phyloP scores from a whole-genome alignment of 805 yeast species.

The Lipomyces lipofer region DNA sequence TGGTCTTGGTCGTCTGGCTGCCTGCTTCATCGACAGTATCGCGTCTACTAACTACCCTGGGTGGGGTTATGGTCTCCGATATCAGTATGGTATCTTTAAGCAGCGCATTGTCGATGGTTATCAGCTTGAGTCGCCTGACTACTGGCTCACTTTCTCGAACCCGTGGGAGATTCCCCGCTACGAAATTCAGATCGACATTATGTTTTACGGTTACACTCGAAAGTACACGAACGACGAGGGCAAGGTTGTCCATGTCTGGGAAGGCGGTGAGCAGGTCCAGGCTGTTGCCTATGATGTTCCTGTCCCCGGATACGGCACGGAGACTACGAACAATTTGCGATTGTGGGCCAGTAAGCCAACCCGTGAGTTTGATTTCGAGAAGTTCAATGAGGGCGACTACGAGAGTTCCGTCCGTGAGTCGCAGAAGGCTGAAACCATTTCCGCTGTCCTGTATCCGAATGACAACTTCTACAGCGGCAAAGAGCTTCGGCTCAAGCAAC shows the following conservation, averaged over 20 bases:
- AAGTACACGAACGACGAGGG: constrained; percentile 56
- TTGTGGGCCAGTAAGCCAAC: constrained; percentile 90
- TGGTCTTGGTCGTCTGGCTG: constrained; percentile 91
- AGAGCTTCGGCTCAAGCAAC: constrained; percentile 89
- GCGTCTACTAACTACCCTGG: constrained; percentile 86
- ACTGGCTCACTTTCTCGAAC: constrained; percentile 84
- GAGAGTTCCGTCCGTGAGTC: constrained; percentile 78
- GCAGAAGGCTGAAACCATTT: constrained; percentile 87
- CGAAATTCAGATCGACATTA: constrained; percentile 86
- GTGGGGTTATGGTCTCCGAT: constrained; percentile 95
- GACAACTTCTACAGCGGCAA: constrained; percentile 91
- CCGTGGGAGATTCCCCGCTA: constrained; percentile 92
- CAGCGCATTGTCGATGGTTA: constrained; percentile 88
- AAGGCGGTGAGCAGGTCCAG: constrained; percentile 83
- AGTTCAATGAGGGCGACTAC: constrained; percentile 90
- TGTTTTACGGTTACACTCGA: constrained; percentile 80
- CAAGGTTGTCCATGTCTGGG: constrained; percentile 65
- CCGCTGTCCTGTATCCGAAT: constrained; percentile 90
- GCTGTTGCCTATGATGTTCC: constrained; percentile 93
- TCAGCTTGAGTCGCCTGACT: constrained; percentile 93
- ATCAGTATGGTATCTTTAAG: constrained; percentile 89
- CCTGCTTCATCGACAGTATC: constrained; percentile 88
- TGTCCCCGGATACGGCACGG: constrained; percentile 82
- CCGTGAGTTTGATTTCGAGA: constrained; percentile 84
- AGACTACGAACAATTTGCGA: constrained; percentile 78